Evolutionary conservation across 805 yeast genomes (phyloP).

Genomic region (Nakazawaea anatomiae): DNA sequence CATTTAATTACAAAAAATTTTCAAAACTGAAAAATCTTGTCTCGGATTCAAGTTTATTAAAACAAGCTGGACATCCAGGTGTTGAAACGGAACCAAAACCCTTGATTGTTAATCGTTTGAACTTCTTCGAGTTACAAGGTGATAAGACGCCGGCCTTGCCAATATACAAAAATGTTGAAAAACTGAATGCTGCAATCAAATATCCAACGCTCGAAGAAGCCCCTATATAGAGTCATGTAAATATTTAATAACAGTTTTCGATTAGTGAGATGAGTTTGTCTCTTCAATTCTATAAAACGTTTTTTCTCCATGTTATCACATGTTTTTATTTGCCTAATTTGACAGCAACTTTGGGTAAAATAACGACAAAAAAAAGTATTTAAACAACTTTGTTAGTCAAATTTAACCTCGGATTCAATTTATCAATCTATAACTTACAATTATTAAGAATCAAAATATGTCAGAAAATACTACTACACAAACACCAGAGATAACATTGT

Average conservation of each 20-base stretch:
- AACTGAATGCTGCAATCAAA: slow-evolving; percentile 42
- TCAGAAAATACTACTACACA: not conserved
- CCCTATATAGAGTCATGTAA: not conserved
- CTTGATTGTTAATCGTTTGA: slow-evolving; percentile 31
- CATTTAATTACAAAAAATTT: slow-evolving; percentile 24
- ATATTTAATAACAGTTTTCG: not conserved
- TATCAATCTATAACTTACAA: not conserved
- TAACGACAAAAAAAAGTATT: too few species aligned
- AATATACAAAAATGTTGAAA: slow-evolving; percentile 58
- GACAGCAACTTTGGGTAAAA: too few species aligned
- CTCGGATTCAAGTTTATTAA: slow-evolving; percentile 21
- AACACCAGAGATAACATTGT: slow-evolving; percentile 1
- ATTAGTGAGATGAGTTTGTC: too few species aligned
- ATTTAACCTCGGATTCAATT: too few species aligned
- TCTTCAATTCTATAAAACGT: too few species aligned
- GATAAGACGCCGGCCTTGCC: slow-evolving; percentile 37
- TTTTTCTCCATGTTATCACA: too few species aligned
- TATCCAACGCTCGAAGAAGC: slow-evolving; percentile 24
- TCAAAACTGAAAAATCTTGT: slow-evolving; percentile 23
- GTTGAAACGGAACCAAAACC: slow-evolving; percentile 35
- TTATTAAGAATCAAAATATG: not conserved
- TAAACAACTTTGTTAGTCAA: too few species aligned
- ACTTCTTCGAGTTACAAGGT: slow-evolving; percentile 14
- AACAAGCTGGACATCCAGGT: slow-evolving; percentile 32
- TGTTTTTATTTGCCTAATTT: too few species aligned